A percentile compares a stretch with the other conserved stretches of the same genome.
These are phyloP conservation scores for Alnus rubra DNA, from an alignment of 306 rosid species.

Conservation along the genomic window DNA sequence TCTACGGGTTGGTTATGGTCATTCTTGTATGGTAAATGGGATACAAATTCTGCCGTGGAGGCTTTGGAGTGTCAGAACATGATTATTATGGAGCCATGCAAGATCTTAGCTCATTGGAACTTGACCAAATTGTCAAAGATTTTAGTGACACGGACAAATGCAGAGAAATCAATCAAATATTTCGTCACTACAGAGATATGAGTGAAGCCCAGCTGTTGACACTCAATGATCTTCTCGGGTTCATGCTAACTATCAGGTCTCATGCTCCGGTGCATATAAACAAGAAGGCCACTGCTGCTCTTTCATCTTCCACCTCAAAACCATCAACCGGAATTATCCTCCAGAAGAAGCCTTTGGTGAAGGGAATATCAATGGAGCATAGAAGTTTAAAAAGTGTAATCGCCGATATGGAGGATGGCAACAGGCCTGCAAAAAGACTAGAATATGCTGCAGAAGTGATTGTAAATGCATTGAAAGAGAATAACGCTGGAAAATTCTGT, in stretches of 20 bases:
- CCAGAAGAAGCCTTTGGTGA: too few species aligned
- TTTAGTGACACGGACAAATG: constrained; percentile 35
- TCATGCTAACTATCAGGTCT: constrained; percentile 77
- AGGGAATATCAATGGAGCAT: too few species aligned
- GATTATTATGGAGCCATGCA: constrained; percentile 58
- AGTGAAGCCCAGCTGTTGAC: constrained; percentile 71
- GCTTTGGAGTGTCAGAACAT: constrained; percentile 62
- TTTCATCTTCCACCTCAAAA: constrained; percentile 34
- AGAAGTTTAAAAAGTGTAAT: constrained; percentile 11
- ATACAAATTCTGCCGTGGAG: constrained; percentile 67
- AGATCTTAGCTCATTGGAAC: constrained; percentile 54
- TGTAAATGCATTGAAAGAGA: constrained; percentile 71
- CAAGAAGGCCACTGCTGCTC: constrained; percentile 5
- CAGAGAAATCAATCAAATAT: constrained; percentile 59
- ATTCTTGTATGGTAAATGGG: constrained; percentile 32
- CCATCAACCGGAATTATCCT: not conserved
- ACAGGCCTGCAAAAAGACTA: constrained; percentile 82
- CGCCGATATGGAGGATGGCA: constrained; percentile 87
- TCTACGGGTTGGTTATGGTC: constrained; percentile 28
- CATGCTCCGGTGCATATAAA: constrained; percentile 37
- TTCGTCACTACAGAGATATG: constrained; percentile 67
- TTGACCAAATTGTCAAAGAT: constrained; percentile 48
- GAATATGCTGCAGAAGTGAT: constrained; percentile 82
- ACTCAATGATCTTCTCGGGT: constrained; percentile 67
- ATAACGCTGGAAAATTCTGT: constrained; percentile 44